These are phyloP conservation scores for Ascochyta pisi DNA, from an alignment of 2,329 filamentous ascomycete genomes.

Conservation along the genomic window DNA sequence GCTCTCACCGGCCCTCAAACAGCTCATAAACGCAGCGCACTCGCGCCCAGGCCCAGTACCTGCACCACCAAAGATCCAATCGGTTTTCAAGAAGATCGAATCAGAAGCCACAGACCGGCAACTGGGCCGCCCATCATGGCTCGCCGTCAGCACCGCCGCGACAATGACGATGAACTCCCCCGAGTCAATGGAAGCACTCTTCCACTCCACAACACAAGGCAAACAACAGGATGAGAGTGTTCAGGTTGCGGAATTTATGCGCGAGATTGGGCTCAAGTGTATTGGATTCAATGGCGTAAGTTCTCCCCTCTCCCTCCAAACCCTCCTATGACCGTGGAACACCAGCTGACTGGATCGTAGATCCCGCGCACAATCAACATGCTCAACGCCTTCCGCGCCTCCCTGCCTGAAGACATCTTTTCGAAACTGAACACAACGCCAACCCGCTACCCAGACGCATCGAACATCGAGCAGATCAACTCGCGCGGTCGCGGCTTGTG, in stretches of 20 bases:
- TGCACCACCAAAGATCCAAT: slow-evolving; percentile 41
- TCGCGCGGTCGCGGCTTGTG: slow-evolving; percentile 71
- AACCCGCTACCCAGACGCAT: slow-evolving; percentile 55
- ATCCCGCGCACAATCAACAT: slow-evolving; percentile 86
- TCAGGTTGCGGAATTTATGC: slow-evolving; percentile 72
- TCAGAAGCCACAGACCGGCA: slow-evolving; percentile 39
- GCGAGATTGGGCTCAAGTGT: slow-evolving; percentile 77
- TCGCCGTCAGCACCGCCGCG: slow-evolving; percentile 66
- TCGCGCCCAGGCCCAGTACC: slow-evolving; percentile 45
- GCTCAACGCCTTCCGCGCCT: slow-evolving; percentile 72
- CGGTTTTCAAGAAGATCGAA: slow-evolving; percentile 42
- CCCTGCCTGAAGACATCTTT: slow-evolving; percentile 65
- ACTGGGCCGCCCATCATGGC: slow-evolving; percentile 46
- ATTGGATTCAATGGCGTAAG: slow-evolving; percentile 75
- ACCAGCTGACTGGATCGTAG: slow-evolving; percentile 32
- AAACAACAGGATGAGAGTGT: slow-evolving; percentile 47
- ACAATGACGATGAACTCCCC: slow-evolving; percentile 89
- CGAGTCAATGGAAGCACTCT: slow-evolving; percentile 71
- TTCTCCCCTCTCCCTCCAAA: background rate
- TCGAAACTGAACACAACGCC: slow-evolving; percentile 62
- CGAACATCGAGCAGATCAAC: slow-evolving; percentile 63
- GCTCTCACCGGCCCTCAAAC: slow-evolving; percentile 44
- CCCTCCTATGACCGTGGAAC: background rate
- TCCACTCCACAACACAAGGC: slow-evolving; percentile 50
- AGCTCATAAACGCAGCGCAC: slow-evolving; percentile 46